phyloP scores from a whole-genome alignment of 495 filamentous ascomycete genomes.

The Parathielavia hyrcaniae region DNA sequence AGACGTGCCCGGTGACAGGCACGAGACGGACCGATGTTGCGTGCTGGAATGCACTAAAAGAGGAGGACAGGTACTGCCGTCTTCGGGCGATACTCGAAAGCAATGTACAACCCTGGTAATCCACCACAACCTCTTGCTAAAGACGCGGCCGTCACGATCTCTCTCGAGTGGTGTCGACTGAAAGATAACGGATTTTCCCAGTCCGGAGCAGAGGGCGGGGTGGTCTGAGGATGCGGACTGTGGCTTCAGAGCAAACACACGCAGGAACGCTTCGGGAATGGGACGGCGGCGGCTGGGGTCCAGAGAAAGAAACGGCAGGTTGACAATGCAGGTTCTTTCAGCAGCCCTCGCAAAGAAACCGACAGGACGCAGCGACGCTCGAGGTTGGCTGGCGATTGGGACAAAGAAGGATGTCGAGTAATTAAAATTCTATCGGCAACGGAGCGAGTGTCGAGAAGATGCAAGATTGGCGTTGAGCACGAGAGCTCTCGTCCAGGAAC shows the following conservation, averaged over 20 bases:
- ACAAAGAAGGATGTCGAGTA: slow-evolving; percentile 25
- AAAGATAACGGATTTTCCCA: neutral
- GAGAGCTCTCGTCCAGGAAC: slow-evolving; percentile 7
- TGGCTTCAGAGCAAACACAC: slow-evolving; percentile 6
- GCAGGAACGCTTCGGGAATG: slow-evolving; percentile 2
- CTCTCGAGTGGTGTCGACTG: neutral
- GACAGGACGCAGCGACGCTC: slow-evolving; percentile 10
- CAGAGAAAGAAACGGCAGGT: slow-evolving; percentile 28
- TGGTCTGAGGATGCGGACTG: neutral
- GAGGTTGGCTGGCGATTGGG: slow-evolving; percentile 17
- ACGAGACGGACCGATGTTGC: slow-evolving; percentile 32
- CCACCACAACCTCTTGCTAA: neutral
- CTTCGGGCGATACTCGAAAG: neutral
- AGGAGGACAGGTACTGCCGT: neutral
- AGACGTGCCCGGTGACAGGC: slow-evolving; percentile 47
- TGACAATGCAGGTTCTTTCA: slow-evolving; percentile 20
- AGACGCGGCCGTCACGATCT: neutral
- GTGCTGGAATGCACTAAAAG: slow-evolving; percentile 23
- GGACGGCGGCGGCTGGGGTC: slow-evolving; percentile 14
- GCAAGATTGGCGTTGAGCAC: slow-evolving; percentile 15
- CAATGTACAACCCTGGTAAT: neutral
- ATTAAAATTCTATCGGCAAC: slow-evolving; percentile 27
- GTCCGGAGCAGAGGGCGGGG: neutral
- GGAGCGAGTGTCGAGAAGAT: slow-evolving; percentile 28
- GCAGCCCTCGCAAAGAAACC: slow-evolving; percentile 20